Conservation (phyloP, 441 rosid genomes). For the Dalechampia spathulata region DNA sequence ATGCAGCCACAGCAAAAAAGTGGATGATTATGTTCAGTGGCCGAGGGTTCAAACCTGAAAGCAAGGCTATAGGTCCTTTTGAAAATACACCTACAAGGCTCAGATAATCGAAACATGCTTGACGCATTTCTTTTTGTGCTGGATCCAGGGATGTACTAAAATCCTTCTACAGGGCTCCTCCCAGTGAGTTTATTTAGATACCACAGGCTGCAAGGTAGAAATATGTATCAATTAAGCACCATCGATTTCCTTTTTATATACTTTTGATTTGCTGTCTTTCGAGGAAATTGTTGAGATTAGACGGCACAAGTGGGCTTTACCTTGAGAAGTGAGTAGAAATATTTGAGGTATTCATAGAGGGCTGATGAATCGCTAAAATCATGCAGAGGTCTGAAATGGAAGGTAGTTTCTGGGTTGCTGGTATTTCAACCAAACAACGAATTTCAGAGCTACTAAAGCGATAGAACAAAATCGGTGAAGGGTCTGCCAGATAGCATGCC, state of each 20-base stretch:
- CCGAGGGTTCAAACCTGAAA: constrained; percentile 66
- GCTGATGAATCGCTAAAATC: constrained; percentile 54
- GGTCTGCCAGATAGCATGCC: no score
- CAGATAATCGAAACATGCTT: constrained; percentile 75
- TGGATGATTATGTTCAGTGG: constrained; percentile 61
- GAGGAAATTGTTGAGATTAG: no score
- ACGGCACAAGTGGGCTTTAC: no score
- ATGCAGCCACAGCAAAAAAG: constrained; percentile 72
- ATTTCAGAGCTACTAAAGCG: background rate
- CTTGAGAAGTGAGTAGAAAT: constrained; percentile 82
- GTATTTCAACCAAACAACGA: constrained; percentile 1
- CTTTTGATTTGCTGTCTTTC: no score
- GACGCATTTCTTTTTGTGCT: constrained; percentile 71
- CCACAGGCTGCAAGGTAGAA: constrained; percentile 57
- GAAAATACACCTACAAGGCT: constrained; percentile 65
- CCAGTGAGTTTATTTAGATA: no score
- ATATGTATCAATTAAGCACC: no score
- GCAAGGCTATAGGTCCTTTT: constrained; percentile 65
- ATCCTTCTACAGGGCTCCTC: constrained; percentile 73
- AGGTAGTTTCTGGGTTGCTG: background rate
- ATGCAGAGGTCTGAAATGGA: constrained; percentile 49
- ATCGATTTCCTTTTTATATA: no score
- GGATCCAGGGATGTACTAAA: constrained; percentile 66
- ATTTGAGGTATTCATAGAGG: constrained; percentile 71
- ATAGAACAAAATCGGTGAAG: background rate